phyloP scores from a whole-genome alignment of 1,139 yeast genomes.

The Tardiomyces blankii region DNA sequence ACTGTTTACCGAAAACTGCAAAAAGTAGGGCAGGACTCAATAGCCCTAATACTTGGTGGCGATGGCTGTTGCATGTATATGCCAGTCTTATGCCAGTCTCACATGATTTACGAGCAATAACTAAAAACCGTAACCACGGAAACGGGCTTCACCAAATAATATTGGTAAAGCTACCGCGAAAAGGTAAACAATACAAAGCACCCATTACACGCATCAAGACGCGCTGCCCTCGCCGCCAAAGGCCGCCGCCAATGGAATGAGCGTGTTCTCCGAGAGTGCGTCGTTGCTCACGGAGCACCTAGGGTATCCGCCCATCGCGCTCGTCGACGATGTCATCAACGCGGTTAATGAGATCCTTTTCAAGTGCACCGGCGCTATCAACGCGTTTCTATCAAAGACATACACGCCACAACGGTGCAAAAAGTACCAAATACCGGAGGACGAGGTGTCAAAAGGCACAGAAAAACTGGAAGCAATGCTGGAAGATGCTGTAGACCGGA shows the following conservation, averaged over 20 bases:
- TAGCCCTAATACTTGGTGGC: no score
- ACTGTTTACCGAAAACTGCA: neutral
- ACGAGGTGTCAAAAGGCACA: slow-evolving; percentile 63
- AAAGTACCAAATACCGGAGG: neutral
- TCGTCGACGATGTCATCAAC: slow-evolving; percentile 82
- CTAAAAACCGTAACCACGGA: neutral
- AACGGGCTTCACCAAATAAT: neutral
- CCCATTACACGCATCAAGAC: neutral
- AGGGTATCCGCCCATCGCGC: slow-evolving; percentile 77
- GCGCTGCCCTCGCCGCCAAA: neutral
- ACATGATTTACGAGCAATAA: no score
- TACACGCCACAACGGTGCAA: neutral
- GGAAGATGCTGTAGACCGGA: slow-evolving; percentile 69
- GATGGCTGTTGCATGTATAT: no score
- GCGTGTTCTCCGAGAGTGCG: slow-evolving; percentile 20
- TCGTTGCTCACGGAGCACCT: slow-evolving; percentile 73
- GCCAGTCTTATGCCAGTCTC: no score
- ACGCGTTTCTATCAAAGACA: slow-evolving; percentile 38
- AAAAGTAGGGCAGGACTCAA: neutral
- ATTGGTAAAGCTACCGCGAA: neutral
- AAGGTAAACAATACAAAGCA: neutral
- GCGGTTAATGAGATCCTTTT: slow-evolving; percentile 80
- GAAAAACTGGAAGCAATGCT: slow-evolving; percentile 70
- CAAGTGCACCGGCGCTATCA: slow-evolving; percentile 74
- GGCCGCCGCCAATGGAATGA: neutral